Conservation (phyloP, 441 rosid species). For the Brassica balearica region DNA sequence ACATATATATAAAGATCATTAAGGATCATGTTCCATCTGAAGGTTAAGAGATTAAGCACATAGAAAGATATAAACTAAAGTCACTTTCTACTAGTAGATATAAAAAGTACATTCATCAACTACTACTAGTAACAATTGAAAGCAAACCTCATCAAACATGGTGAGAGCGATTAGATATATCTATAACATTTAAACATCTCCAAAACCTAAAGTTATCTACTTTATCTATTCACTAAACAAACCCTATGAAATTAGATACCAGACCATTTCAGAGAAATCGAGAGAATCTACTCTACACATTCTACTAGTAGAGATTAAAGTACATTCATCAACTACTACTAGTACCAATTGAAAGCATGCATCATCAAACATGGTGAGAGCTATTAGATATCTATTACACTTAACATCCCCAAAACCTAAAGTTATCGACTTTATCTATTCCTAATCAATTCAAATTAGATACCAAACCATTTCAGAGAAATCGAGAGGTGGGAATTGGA, state of each 20-base stretch:
- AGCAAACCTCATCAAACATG: too few relatives aligned
- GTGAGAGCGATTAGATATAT: background rate
- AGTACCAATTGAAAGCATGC: too few relatives aligned
- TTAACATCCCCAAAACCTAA: too few relatives aligned
- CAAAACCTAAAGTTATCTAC: background rate
- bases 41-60: background rate
- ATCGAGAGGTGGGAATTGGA: too few relatives aligned
- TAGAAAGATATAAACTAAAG: background rate
- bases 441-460: background rate
- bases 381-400: too few relatives aligned
- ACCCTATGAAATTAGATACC: background rate
- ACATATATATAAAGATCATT: constrained; percentile 8
- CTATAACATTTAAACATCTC: background rate
- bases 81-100: background rate
- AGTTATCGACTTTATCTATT: too few relatives aligned
- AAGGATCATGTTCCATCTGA: background rate
- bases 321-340: too few relatives aligned
- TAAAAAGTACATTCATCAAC: background rate
- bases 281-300: too few relatives aligned
- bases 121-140: too few relatives aligned
- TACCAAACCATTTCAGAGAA: background rate
- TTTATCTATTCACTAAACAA: background rate
- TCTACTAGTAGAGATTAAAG: too few relatives aligned
- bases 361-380: too few relatives aligned
- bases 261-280: background rate